phyloP scores from a whole-genome alignment of 257 asterid species.

The Solanum lignicaule region DNA sequence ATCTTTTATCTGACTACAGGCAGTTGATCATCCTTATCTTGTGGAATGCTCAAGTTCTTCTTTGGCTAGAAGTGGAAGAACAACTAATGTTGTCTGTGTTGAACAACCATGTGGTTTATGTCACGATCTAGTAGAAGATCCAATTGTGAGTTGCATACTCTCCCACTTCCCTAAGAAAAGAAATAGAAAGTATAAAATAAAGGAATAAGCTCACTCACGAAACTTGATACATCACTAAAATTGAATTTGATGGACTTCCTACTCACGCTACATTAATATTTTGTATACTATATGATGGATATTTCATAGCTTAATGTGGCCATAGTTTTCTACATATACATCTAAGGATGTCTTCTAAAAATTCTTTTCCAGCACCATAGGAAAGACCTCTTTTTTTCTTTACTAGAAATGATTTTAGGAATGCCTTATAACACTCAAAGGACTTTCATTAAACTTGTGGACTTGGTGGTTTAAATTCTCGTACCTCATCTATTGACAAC shows the following conservation, averaged over 20 bases:
- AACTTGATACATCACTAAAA: neutral
- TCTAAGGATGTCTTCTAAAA: neutral
- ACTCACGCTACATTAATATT: neutral
- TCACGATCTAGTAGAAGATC: constrained; percentile 46
- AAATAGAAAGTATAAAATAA: neutral
- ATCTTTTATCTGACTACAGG: constrained; percentile 30
- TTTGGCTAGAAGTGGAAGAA: constrained; percentile 37
- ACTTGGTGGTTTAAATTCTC: neutral
- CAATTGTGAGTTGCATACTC: no score
- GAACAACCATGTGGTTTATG: constrained; percentile 54
- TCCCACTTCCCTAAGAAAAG: neutral
- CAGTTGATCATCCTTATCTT: constrained; percentile 97
- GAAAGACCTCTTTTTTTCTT: neutral
- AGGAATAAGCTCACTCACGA: neutral
- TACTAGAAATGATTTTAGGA: neutral
- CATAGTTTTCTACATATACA: neutral
- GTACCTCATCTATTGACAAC: neutral
- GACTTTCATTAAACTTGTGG: neutral
- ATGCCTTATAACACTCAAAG: neutral
- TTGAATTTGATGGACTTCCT: neutral
- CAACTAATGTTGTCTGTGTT: constrained; percentile 25
- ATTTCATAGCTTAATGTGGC: neutral
- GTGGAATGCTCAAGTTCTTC: constrained; percentile 65
- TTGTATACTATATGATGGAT: neutral
- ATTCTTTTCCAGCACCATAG: neutral